These are phyloP conservation scores for Amaranthus hypochondriacus DNA, from an alignment of 148 eudicot genomes.

Conservation along the genomic window DNA sequence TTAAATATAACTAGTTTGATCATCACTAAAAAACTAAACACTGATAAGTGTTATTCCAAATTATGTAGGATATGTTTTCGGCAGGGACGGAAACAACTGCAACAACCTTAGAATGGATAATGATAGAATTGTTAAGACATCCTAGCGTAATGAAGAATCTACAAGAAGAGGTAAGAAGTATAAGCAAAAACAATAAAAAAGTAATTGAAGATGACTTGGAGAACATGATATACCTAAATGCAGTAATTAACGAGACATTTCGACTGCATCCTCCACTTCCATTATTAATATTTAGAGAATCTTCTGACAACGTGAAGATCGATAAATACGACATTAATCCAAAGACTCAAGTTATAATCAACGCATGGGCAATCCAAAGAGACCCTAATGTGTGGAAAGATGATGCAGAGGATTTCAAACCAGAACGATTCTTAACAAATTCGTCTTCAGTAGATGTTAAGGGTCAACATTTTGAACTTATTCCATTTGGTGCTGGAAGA, in stretches of 20 bases:
- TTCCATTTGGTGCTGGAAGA: constrained; percentile 8
- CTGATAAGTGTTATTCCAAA: neutral
- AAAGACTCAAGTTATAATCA: constrained; percentile 3
- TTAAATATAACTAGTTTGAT: too few relatives aligned
- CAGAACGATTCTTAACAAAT: neutral
- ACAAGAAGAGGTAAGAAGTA: constrained; percentile 2
- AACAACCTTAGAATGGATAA: constrained; percentile 17
- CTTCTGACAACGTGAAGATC: neutral
- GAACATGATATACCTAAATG: constrained; percentile 10
- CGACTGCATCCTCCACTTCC: constrained; percentile 25
- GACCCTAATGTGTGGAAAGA: neutral
- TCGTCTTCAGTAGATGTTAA: neutral
- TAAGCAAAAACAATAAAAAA: neutral
- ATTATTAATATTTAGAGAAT: neutral
- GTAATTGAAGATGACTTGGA: too few relatives aligned
- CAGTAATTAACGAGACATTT: constrained; percentile 24
- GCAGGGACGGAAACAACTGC: constrained; percentile 9
- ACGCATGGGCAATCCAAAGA: constrained; percentile 6
- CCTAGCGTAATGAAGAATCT: constrained; percentile 18
- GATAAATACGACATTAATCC: constrained; percentile 2
- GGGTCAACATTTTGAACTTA: neutral
- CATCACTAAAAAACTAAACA: too few relatives aligned
- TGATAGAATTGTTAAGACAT: constrained; percentile 17
- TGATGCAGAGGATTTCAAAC: neutral
- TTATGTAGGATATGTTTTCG: constrained; percentile 15